phyloP scores from a whole-genome alignment of 2,329 filamentous ascomycete species.

The Fonsecaea multimorphosa region DNA sequence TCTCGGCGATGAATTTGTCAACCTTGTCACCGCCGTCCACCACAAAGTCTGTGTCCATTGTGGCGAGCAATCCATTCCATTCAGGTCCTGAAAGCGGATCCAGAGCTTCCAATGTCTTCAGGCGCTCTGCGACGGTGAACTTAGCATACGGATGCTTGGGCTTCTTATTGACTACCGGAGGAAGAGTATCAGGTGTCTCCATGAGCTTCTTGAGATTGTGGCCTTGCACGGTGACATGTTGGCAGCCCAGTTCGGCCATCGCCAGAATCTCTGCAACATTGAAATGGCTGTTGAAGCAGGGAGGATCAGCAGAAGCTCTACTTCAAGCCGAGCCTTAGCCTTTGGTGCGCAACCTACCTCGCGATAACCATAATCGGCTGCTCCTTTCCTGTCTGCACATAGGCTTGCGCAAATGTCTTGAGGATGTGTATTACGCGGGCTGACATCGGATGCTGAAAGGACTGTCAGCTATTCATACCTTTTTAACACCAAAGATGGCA shows the following conservation, averaged over 20 bases:
- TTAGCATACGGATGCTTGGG: slow-evolving; percentile 8
- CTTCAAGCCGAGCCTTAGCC: not conserved
- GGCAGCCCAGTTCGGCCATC: slow-evolving; percentile 21
- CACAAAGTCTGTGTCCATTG: slow-evolving; percentile 3
- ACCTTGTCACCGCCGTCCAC: not conserved
- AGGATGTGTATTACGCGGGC: slow-evolving; percentile 14
- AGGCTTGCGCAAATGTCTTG: slow-evolving; percentile 4
- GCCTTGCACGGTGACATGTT: slow-evolving; percentile 15
- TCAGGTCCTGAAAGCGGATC: slow-evolving; percentile 10
- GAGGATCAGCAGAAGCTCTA: not conserved
- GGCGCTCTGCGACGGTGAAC: not conserved
- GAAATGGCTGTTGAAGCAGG: slow-evolving; percentile 8
- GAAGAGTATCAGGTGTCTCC: slow-evolving; percentile 12
- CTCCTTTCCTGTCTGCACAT: slow-evolving; percentile 11
- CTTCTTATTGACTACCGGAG: slow-evolving; percentile 1
- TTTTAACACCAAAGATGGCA: not conserved
- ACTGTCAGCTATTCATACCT: not conserved
- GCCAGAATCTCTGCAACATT: slow-evolving; percentile 19
- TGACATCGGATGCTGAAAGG: slow-evolving; percentile 14
- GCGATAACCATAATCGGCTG: slow-evolving; percentile 16
- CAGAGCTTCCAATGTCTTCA: not conserved
- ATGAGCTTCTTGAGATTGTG: slow-evolving; percentile 13
- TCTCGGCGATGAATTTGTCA: slow-evolving; percentile 4
- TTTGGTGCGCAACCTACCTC: not conserved
- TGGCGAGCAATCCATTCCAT: slow-evolving; percentile 7